Evolutionary conservation across 148 eudicot genomes (phyloP), one percentile per base, ranked within the genome.

Genomic region (Simmondsia chinensis): DNA sequence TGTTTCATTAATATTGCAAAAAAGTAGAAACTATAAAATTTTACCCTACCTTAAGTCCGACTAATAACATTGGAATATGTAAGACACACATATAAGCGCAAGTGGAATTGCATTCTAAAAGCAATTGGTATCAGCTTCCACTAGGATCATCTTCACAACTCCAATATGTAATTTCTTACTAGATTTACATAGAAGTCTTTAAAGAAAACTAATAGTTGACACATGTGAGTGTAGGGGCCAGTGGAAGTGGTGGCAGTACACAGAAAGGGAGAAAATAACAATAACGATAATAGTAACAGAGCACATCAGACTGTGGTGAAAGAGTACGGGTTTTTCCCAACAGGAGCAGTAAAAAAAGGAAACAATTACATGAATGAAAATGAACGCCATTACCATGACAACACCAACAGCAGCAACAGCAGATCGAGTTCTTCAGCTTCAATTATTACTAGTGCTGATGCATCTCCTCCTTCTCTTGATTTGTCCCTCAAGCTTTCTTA

Each of bases 271-370:
- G n/a, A n/a, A n/a, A n/a, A n/a, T n/a, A n/a, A n/a, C n/a, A n/a
- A n/a, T n/a, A n/a, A n/a, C n/a, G n/a, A n/a, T n/a, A n/a, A n/a
- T n/a, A n/a, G n/a, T n/a, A n/a, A n/a, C n/a, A n/a, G 42, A 43
- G 18, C 29, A 40, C 46, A 40, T 30, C 64, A 20, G 57, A 68
- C 28, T 36, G 20, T 61, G 20, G 33, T 74, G 30, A 68, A 57
- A 73, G 88, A 80, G 50, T 80, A 76, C 54, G 83, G 73, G 22
- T 80, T 80, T 19, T 76, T 80, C 37, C 83, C 83, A 6, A 54
- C 17, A 38, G 39, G 19, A 28, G 29, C 52, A 20, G 51, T n/a
- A 48, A 46, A 17, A 39, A 31, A 31, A 20, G 39, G 11, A 25
- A 31, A 21, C 2, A 17, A 39, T 35, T 25, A 21, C 7, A n/a